These are phyloP conservation scores for Phytopythium ostracodes DNA, from an alignment of 352 stramenopile genomes.

Conservation along the genomic window DNA sequence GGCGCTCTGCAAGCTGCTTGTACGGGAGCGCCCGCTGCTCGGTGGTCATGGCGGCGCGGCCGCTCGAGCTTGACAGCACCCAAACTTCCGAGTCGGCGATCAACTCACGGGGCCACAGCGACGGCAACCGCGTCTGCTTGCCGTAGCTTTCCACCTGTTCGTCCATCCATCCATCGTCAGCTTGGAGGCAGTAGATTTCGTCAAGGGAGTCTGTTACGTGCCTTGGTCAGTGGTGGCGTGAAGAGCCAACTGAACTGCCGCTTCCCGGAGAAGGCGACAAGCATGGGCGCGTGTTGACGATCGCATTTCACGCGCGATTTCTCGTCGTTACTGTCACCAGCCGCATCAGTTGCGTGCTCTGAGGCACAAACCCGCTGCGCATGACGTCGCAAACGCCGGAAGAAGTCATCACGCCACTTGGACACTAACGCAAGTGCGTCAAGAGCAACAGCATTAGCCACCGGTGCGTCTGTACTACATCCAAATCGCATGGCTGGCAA, in stretches of 20 bases:
- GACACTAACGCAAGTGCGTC: slow-evolving; percentile 57
- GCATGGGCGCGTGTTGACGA: slow-evolving; percentile 45
- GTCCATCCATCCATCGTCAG: neutral
- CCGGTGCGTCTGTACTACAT: neutral
- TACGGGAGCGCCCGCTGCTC: slow-evolving; percentile 66
- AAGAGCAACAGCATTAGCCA: neutral
- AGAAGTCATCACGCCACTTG: slow-evolving; percentile 59
- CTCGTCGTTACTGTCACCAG: neutral
- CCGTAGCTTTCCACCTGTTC: slow-evolving; percentile 50
- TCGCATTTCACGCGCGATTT: slow-evolving; percentile 19
- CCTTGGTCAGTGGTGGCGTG: slow-evolving; percentile 57
- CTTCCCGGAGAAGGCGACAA: slow-evolving; percentile 86
- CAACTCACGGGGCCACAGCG: slow-evolving; percentile 64
- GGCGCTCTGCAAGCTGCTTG: slow-evolving; percentile 51
- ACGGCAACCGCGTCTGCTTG: slow-evolving; percentile 50
- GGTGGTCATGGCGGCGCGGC: slow-evolving; percentile 77
- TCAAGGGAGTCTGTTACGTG: slow-evolving; percentile 1
- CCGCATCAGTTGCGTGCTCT: slow-evolving; percentile 17
- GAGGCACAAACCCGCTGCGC: slow-evolving; percentile 41
- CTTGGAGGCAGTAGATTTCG: neutral
- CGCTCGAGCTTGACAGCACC: slow-evolving; percentile 83
- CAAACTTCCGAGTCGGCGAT: slow-evolving; percentile 64
- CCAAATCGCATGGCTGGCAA: neutral
- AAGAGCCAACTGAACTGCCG: slow-evolving; percentile 86
- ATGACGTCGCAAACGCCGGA: slow-evolving; percentile 51